These are phyloP conservation scores for Fusarium beomiforme DNA, from an alignment of 2,329 filamentous ascomycete genomes.

Conservation along the genomic window DNA sequence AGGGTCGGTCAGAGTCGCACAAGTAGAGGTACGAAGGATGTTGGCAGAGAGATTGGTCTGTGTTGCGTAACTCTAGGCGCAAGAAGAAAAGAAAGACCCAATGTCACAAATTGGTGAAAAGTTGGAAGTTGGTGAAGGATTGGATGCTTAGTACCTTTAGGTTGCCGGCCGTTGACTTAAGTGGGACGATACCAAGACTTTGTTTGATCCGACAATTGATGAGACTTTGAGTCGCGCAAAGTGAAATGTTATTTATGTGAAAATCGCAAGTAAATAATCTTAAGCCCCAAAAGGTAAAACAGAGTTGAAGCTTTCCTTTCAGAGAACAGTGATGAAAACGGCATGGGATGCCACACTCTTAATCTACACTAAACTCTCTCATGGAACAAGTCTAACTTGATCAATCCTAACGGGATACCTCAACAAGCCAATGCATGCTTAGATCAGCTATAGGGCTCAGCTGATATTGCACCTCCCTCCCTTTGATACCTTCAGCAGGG, in stretches of 20 bases:
- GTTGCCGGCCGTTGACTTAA: slow-evolving; percentile 14
- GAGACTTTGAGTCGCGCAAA: not conserved
- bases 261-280: slow-evolving; percentile 29
- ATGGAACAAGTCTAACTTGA: slow-evolving; percentile 2
- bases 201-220: not conserved
- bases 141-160: not conserved
- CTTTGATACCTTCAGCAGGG: not conserved
- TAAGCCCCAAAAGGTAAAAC: slow-evolving; percentile 11
- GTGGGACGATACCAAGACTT: slow-evolving; percentile 28
- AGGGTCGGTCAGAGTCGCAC: slow-evolving; percentile 10
- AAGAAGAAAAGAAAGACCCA: not conserved
- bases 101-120: slow-evolving; percentile 16
- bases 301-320: slow-evolving; percentile 1
- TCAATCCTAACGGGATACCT: not conserved
- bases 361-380: slow-evolving; percentile 21
- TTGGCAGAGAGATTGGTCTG: slow-evolving; percentile 1
- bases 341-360: slow-evolving; percentile 13
- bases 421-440: slow-evolving; percentile 15
- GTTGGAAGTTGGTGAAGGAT: slow-evolving; percentile 25
- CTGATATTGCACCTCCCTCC: slow-evolving; percentile 12
- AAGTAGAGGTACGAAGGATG: not conserved
- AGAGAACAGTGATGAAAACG: not conserved
- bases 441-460: slow-evolving; percentile 6
- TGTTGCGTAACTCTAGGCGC: not conserved
- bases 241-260: slow-evolving; percentile 7